Evolutionary conservation across 345 rosid genomes (phyloP).

Genomic region (Boechera retrofracta): DNA sequence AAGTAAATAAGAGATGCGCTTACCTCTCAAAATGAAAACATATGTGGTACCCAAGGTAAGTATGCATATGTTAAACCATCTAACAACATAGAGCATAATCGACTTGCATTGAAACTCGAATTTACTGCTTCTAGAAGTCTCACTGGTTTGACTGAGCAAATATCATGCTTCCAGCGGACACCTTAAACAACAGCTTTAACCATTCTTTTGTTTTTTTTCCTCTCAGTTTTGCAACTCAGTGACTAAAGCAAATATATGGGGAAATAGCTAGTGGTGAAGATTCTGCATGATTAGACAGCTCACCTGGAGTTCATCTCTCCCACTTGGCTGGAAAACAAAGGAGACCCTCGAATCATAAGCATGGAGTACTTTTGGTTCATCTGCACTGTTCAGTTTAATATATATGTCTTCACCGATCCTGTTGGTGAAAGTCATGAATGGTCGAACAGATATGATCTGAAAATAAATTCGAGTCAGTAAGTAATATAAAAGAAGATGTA

Average conservation of each 20-base stretch:
- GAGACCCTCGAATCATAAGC: slow-evolving; percentile 82
- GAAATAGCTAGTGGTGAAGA: slow-evolving; percentile 24
- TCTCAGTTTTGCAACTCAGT: slow-evolving; percentile 26
- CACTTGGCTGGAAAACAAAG: slow-evolving; percentile 63
- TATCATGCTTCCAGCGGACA: slow-evolving; percentile 15
- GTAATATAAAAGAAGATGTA: slow-evolving; percentile 14
- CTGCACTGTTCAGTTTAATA: slow-evolving; percentile 71
- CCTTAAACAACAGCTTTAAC: slow-evolving; percentile 11
- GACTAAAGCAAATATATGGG: not conserved
- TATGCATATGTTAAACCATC: slow-evolving; percentile 26
- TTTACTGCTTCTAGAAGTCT: slow-evolving; percentile 29
- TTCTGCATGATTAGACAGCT: slow-evolving; percentile 33
- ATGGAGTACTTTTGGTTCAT: slow-evolving; percentile 79
- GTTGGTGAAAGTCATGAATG: slow-evolving; percentile 93
- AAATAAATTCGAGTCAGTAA: slow-evolving; percentile 34
- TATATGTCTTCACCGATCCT: slow-evolving; percentile 82
- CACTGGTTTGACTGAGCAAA: slow-evolving; percentile 23
- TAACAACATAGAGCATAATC: slow-evolving; percentile 25
- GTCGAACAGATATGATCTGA: slow-evolving; percentile 87
- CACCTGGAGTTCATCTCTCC: slow-evolving; percentile 85
- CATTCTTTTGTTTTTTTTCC: not conserved
- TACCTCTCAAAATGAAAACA: slow-evolving; percentile 27
- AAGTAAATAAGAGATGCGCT: slow-evolving; percentile 14
- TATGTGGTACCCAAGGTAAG: slow-evolving; percentile 1
- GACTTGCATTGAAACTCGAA: slow-evolving; percentile 9